Evolutionary conservation across 148 eudicot genomes (phyloP), one percentile per base, ranked within the genome.

Genomic region (Nepenthes gracilis): DNA sequence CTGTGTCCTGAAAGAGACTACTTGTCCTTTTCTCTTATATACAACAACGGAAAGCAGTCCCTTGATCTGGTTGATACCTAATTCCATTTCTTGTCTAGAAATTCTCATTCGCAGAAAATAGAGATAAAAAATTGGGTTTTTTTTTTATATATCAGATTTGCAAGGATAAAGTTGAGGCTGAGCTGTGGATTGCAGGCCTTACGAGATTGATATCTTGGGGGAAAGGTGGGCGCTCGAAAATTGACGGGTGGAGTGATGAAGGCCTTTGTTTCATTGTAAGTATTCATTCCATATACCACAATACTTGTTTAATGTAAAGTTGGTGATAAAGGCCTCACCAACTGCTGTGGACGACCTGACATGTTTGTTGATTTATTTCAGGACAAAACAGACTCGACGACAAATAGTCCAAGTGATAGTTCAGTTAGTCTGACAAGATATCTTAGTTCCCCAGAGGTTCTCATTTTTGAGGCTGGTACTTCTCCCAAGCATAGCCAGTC

Each of bases 131-230:
- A 57, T 54, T 63, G 43, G 33, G 12, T 3, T 38, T 49, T 2
- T 4, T 51, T 33, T 49, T 48, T 33, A 13, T 9, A 9, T 35
- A 64, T 47, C 66, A 93, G 98, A 93, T 93, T 70, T 93, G 98
- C 74, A 93, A 93, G 77, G 98, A 93, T 61, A 93, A 88, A 79
- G 91, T 76, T 68, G 98, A 93, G 81, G 88, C 89, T 14, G 95
- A 93, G 81, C 85, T 76, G 68, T 92, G 98, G 98, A 92, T 88
- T 78, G 85, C 86, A 38, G 91, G 98, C 58, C 96, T 92, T 36
- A 88, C 83, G 73, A 80, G 85, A 60, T 73, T 92, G 68, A 69
- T 88, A 75, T 62, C 95, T 51, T 66, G 81, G 23, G 88, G 94
- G 23, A 90, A 84, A 84, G 91, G 83, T 68, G 98, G 96, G 40